These are phyloP conservation scores for Cymbidium sinense DNA, from an alignment of 106 monocot species.

Conservation along the genomic window DNA sequence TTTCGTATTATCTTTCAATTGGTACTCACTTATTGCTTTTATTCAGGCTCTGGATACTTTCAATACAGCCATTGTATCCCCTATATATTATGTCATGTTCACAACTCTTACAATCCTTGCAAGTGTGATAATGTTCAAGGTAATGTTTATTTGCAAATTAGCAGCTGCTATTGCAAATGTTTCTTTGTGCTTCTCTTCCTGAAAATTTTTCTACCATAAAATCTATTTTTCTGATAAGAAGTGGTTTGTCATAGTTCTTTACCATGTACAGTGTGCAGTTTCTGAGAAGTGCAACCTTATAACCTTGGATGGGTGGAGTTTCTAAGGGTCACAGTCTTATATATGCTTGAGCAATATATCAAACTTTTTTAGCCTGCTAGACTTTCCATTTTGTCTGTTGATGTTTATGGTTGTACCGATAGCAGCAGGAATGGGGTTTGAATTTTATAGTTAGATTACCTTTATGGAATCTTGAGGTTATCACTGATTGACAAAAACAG, in stretches of 20 bases:
- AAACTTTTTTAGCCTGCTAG: too few species aligned
- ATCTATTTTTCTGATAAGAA: not conserved
- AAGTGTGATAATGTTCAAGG: conserved; percentile 80
- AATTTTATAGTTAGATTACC: too few species aligned
- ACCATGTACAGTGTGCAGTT: too few species aligned
- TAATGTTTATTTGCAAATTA: conserved; percentile 7
- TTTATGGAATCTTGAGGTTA: too few species aligned
- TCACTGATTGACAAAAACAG: too few species aligned
- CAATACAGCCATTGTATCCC: conserved; percentile 60
- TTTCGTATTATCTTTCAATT: not conserved
- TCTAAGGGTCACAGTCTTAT: too few species aligned
- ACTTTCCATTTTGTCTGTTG: too few species aligned
- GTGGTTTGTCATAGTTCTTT: not conserved
- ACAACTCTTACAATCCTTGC: conserved; percentile 67
- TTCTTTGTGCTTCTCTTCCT: not conserved
- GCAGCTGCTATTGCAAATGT: not conserved
- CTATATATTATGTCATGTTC: conserved; percentile 78
- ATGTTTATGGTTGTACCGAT: too few species aligned
- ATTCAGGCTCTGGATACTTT: conserved; percentile 65
- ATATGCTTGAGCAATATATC: too few species aligned
- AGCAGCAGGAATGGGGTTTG: too few species aligned
- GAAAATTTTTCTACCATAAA: not conserved
- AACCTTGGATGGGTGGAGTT: too few species aligned
- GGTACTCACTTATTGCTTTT: not conserved
- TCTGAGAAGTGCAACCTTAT: too few species aligned